Evolutionary conservation across 192 early-diverging fungal genomes (phyloP), one percentile per base, ranked within the genome.

Genomic region (Umbelopsis ramanniana): DNA sequence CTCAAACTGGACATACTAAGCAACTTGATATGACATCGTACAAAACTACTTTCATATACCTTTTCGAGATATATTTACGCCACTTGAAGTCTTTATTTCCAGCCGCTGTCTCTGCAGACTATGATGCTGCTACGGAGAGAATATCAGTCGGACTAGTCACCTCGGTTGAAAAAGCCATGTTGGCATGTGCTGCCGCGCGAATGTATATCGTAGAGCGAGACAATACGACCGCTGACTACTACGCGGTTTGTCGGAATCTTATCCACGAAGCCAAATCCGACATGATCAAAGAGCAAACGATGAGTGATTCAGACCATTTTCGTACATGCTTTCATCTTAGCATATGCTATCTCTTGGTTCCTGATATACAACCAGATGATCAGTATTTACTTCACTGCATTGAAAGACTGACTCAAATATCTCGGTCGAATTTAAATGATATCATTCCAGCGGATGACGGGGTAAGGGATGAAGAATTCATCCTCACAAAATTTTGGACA

Each of bases 331-430:
- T 63, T n/a, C 33, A 35, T 37, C 35, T 19, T 26, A 37, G 57
- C 19, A 35, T 63, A 35, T 63, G 57, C 57, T 33, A 63, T 37
- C 33, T 63, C 29, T n/a, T 63, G 26, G 57, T 37, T 3, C 35
- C 57, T 0, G 57, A 63, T 63, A 17, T 63, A 19, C 57, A 63
- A 17, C 57, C 57, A 37, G 57, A 63, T 63, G n/a, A 63, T 6
- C 57, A 63, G 14, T 63, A 63, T 63, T 19, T 63, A 6, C 10
- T 6, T 33, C 57, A 37, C 7, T 29, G 15, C 35, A 15, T 63
- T 29, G 57, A 63, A 37, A 37, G 17, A 14, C 8, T 37, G 26
- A 6, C 29, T 3, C 26, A 37, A n/a, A 37, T n/a, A 37, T 14
- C 26, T 15, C 57, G 35, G 29, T 37, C 57, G 12, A 19, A 63